phyloP scores from a whole-genome alignment of 805 yeast genomes.

The Nakazawaea ishiwadae region DNA sequence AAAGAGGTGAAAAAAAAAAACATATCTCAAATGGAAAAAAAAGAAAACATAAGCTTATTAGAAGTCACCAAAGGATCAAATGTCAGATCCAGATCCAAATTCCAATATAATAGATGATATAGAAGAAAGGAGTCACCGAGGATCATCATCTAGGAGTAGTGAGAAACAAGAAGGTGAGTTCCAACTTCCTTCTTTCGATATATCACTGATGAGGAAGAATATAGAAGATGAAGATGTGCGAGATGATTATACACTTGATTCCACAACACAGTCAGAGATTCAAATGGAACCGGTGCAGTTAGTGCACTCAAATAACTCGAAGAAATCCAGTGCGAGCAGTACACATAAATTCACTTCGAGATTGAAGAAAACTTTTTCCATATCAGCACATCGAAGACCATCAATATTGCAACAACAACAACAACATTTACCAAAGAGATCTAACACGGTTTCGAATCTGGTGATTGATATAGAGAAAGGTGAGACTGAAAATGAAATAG shows the following conservation, averaged over 20 bases:
- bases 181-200: background rate
- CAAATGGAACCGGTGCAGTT: background rate
- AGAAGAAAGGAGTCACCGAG: background rate
- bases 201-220: background rate
- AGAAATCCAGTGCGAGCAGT: background rate
- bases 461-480: background rate
- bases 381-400: background rate
- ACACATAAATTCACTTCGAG: background rate
- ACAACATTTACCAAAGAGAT: background rate
- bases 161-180: background rate
- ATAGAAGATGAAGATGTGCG: background rate
- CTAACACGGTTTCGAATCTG: background rate
- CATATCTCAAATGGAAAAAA: too few species aligned
- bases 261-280: too few species aligned
- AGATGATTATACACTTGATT: background rate
- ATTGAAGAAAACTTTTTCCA: too few species aligned
- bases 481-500: background rate
- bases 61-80: too few species aligned
- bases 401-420: too few species aligned
- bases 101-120: too few species aligned
- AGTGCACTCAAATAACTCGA: background rate
- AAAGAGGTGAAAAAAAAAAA: too few species aligned
- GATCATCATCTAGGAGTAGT: background rate
- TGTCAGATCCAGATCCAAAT: too few species aligned
- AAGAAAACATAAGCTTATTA: too few species aligned